Evolutionary conservation across 2,329 filamentous ascomycete species (phyloP).

Genomic region (Alternaria burnsii): DNA sequence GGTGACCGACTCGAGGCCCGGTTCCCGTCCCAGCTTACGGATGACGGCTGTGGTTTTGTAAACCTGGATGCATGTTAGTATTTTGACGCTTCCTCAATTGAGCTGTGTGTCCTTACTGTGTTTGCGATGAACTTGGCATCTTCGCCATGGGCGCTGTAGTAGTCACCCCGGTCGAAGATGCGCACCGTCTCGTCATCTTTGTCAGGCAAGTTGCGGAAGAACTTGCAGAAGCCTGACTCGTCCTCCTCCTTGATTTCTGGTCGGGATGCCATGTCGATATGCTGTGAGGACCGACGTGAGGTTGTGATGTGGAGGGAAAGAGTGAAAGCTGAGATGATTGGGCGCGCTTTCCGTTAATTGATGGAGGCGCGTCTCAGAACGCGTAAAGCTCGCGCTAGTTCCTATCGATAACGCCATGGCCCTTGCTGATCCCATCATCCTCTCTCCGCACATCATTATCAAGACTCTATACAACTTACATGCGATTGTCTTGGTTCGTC

Average conservation of each 20-base stretch:
- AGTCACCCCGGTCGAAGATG: conserved; percentile 93
- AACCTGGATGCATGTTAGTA: conserved; percentile 61
- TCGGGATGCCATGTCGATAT: conserved; percentile 59
- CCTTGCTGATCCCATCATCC: no score
- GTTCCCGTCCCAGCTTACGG: conserved; percentile 83
- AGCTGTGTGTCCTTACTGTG: conserved; percentile 62
- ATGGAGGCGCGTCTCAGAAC: conserved; percentile 14
- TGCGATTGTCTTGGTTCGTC: no score
- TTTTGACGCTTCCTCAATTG: accelerated
- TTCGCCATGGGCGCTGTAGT: conserved; percentile 91
- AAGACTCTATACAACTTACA: background rate
- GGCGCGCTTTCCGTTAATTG: conserved; percentile 9
- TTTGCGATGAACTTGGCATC: conserved; percentile 85
- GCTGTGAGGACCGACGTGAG: background rate
- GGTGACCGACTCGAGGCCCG: conserved; percentile 90
- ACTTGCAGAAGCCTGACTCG: conserved; percentile 94
- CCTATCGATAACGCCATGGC: conserved; percentile 6
- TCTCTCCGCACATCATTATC: background rate
- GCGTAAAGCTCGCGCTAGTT: conserved; percentile 9
- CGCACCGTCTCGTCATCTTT: conserved; percentile 79
- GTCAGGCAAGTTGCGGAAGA: conserved; percentile 84
- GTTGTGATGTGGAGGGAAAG: background rate
- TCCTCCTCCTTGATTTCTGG: conserved; percentile 81
- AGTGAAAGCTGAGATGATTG: conserved; percentile 7
- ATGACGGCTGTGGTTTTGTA: conserved; percentile 98